Evolutionary conservation across 2,329 filamentous ascomycete species (phyloP).

Genomic region (Lasiodiplodia gonubiensis): DNA sequence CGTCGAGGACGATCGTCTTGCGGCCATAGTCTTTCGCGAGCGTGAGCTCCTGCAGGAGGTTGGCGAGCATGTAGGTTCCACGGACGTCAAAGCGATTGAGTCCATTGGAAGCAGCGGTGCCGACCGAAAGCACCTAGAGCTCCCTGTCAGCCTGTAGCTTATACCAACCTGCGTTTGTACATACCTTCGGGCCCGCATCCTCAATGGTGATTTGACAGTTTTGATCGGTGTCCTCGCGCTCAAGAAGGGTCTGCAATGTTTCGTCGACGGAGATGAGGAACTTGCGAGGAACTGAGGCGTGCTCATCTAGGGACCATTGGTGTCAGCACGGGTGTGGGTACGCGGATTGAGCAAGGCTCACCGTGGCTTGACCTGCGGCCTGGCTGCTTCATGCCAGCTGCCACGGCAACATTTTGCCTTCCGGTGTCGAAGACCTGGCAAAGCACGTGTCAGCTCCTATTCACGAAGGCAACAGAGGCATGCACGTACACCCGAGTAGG

Average conservation of each 20-base stretch:
- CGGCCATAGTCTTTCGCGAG: conserved; percentile 89
- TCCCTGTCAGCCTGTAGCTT: conserved; percentile 18
- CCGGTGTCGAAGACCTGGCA: conserved; percentile 13
- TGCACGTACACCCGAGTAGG: conserved; percentile 61
- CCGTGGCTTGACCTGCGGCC: conserved; percentile 47
- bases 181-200: conserved; percentile 87
- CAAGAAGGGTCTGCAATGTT: conserved; percentile 78
- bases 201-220: conserved; percentile 98
- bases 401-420: conserved; percentile 40
- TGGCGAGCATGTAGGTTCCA: conserved; percentile 96
- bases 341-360: conserved; percentile 26
- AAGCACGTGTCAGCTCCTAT: not conserved
- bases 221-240: conserved; percentile 88
- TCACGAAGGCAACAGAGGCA: not conserved
- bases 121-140: conserved; percentile 74
- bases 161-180: conserved; percentile 21
- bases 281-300: conserved; percentile 70
- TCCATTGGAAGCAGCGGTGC: conserved; percentile 84
- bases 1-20: conserved; percentile 88
- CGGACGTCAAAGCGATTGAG: conserved; percentile 88
- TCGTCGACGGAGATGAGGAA: conserved; percentile 87
- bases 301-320: conserved; percentile 67
- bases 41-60: conserved; percentile 91
- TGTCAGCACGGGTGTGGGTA: not conserved
- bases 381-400: conserved; percentile 37